Evolutionary conservation across 352 stramenopile species (phyloP).

Genomic region (Aphanomyces cochlioides): DNA sequence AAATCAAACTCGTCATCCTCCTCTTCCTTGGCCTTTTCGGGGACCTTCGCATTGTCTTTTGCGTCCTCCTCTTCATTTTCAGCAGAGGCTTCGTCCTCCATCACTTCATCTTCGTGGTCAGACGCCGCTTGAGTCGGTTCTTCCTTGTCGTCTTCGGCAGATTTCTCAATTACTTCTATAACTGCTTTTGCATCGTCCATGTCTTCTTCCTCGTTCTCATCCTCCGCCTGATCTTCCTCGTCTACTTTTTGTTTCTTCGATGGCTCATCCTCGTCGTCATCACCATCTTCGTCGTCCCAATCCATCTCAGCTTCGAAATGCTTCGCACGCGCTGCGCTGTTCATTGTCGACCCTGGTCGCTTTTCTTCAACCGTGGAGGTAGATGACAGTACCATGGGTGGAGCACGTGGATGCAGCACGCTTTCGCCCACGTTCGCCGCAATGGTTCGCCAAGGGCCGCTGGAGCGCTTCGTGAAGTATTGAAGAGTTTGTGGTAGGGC

Average conservation of each 20-base stretch:
- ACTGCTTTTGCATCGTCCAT: slow-evolving; percentile 12
- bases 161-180: slow-evolving; percentile 9
- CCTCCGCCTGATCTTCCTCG: not conserved
- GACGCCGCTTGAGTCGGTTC: not conserved
- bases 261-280: slow-evolving; percentile 44
- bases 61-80: not conserved
- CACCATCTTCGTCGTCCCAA: slow-evolving; percentile 44
- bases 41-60: not conserved
- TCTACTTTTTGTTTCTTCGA: slow-evolving; percentile 31
- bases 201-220: slow-evolving; percentile 19
- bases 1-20: slow-evolving; percentile 72
- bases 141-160: slow-evolving; percentile 34
- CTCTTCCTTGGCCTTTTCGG: slow-evolving; percentile 29
- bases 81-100: slow-evolving; percentile 29
- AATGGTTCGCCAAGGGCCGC: slow-evolving; percentile 32
- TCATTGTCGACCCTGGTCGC: not conserved
- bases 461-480: slow-evolving; percentile 43
- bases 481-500: slow-evolving; percentile 56
- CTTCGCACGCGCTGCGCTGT: slow-evolving; percentile 34
- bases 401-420: slow-evolving; percentile 65
- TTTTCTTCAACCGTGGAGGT: slow-evolving; percentile 25
- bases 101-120: slow-evolving; percentile 13
- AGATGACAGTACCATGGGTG: slow-evolving; percentile 55
- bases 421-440: slow-evolving; percentile 62
- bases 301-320: slow-evolving; percentile 34